Evolutionary conservation across 352 stramenopile genomes (phyloP).

Genomic region (Globisporangium yorkense): DNA sequence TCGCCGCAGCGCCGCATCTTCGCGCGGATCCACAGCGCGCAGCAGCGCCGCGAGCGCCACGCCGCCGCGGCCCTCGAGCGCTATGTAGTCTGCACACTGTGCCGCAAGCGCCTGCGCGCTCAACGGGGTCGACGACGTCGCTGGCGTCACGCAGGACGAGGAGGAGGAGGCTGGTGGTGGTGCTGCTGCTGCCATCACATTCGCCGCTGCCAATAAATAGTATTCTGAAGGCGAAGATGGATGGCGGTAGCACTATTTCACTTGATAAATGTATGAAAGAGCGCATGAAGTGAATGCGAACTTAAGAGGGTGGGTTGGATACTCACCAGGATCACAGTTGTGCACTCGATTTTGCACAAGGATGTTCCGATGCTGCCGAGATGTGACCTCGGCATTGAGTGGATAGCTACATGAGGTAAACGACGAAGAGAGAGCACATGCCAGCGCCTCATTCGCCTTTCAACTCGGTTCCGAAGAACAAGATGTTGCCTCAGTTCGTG

Average conservation of each 20-base stretch:
- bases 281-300: neutral
- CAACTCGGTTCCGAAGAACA: too few relatives aligned
- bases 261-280: neutral
- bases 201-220: neutral
- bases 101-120: slow-evolving; percentile 34
- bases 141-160: neutral
- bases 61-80: slow-evolving; percentile 45
- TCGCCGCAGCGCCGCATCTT: slow-evolving; percentile 35
- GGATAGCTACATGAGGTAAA: too few relatives aligned
- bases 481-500: too few relatives aligned
- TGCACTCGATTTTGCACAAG: too few relatives aligned
- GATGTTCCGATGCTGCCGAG: too few relatives aligned
- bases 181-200: too few relatives aligned
- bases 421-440: too few relatives aligned
- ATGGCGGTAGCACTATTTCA: neutral
- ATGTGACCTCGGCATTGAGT: too few relatives aligned
- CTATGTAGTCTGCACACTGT: slow-evolving; percentile 55
- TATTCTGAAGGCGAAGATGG: neutral
- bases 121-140: neutral
- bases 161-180: too few relatives aligned
- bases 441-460: too few relatives aligned
- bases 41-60: slow-evolving; percentile 36
- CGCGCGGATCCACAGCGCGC: slow-evolving; percentile 27
- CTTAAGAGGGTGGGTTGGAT: too few relatives aligned
- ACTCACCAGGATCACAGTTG: too few relatives aligned